Conservation (phyloP, 768 basidiomycete species). For the Pleurotus djamor region DNA sequence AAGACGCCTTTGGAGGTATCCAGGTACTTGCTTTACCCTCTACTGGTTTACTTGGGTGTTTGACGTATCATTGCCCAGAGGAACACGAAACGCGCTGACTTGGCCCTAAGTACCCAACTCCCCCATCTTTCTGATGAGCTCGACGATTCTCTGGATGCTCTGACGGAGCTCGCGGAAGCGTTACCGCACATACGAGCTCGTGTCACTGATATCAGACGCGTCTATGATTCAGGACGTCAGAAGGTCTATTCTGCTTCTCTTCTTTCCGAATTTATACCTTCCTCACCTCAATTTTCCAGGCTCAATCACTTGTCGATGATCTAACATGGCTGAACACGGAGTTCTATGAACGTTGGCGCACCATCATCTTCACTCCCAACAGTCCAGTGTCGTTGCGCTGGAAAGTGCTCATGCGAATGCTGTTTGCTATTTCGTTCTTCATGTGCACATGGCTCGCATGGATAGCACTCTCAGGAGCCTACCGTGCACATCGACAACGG, state of each 20-base stretch:
- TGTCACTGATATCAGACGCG: conserved; percentile 56
- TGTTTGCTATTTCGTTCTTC: conserved; percentile 57
- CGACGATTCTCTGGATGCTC: conserved; percentile 54
- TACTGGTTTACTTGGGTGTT: neutral
- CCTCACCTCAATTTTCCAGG: conserved; percentile 35
- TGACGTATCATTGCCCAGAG: conserved; percentile 32
- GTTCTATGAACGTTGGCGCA: conserved; percentile 72
- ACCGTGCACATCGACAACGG: conserved; percentile 70
- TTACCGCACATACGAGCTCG: conserved; percentile 64
- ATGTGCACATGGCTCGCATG: conserved; percentile 58
- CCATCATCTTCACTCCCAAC: conserved; percentile 69
- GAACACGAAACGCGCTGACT: conserved; percentile 56
- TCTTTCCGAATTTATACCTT: conserved; percentile 1
- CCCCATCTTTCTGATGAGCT: conserved; percentile 62
- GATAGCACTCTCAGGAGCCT: conserved; percentile 63
- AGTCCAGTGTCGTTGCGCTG: conserved; percentile 73
- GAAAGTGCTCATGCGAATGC: conserved; percentile 60
- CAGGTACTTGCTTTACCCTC: conserved; percentile 38
- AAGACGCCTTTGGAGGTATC: conserved; percentile 59
- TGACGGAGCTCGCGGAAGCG: conserved; percentile 53
- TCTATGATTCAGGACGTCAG: conserved; percentile 69
- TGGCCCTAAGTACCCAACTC: conserved; percentile 55
- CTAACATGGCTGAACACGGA: conserved; percentile 78
- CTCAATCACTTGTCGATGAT: conserved; percentile 58
- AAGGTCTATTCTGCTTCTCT: conserved; percentile 42